phyloP scores from a whole-genome alignment of 495 filamentous ascomycete species.

The Aspergillus nanangensis region DNA sequence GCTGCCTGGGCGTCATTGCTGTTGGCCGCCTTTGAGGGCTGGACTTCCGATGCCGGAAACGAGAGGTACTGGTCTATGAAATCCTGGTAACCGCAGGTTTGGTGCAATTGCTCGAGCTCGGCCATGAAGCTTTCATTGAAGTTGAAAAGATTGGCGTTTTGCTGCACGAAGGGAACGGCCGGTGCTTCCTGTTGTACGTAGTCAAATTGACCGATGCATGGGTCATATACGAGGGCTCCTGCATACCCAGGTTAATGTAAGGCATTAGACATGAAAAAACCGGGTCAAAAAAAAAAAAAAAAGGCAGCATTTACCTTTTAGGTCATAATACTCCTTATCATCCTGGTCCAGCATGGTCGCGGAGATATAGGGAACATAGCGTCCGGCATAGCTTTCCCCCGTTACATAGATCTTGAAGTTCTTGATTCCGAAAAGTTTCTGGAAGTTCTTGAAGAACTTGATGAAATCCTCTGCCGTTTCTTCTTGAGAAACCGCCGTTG shows the following conservation, averaged over 20 bases:
- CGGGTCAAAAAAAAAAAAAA: too few relatives aligned
- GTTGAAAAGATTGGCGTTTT: conserved; percentile 51
- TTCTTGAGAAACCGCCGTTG: conserved; percentile 49
- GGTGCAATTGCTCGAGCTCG: conserved; percentile 41
- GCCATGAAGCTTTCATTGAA: conserved; percentile 52
- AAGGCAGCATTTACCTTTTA: conserved; percentile 40
- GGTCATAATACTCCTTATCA: conserved; percentile 43
- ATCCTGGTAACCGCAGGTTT: conserved; percentile 52
- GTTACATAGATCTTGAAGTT: conserved; percentile 59
- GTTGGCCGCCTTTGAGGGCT: conserved; percentile 35
- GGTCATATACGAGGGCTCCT: conserved; percentile 40
- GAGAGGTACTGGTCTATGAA: conserved; percentile 52
- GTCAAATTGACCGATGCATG: conserved; percentile 38
- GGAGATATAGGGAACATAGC: conserved; percentile 53
- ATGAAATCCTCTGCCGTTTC: conserved; percentile 56
- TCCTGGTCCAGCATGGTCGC: conserved; percentile 47
- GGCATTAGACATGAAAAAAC: too few relatives aligned
- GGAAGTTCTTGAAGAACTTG: conserved; percentile 62
- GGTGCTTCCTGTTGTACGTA: conserved; percentile 37
- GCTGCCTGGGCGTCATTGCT: conserved; percentile 19
- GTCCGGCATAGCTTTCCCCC: conserved; percentile 56
- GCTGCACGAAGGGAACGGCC: conserved; percentile 43
- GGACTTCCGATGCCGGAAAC: conserved; percentile 46
- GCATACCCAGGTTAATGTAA: neutral
- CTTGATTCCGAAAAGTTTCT: conserved; percentile 55